Conservation (phyloP, 306 rosid genomes). For the Prunus davidiana region DNA sequence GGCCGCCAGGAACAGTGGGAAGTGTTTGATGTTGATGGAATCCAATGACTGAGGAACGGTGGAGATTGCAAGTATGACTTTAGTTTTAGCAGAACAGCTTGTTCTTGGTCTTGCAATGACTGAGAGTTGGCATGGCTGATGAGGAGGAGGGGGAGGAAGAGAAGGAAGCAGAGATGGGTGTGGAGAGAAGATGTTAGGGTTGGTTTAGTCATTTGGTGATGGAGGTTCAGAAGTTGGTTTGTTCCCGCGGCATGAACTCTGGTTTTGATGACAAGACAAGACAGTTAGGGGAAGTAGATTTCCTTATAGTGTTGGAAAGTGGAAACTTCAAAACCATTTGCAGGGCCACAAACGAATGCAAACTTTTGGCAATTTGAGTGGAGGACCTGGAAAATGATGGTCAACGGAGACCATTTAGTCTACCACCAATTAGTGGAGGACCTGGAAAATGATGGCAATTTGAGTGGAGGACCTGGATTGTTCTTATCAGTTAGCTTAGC, state of each 20-base stretch:
- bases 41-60: conserved; percentile 46
- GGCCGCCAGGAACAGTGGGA: conserved; percentile 52
- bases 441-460: too few species aligned
- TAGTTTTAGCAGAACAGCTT: conserved; percentile 34
- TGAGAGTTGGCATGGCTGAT: conserved; percentile 32
- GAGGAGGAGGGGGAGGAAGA: conserved; percentile 21
- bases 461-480: too few species aligned
- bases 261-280: background rate
- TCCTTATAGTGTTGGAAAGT: background rate
- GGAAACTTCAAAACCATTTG: too few species aligned
- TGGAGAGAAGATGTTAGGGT: conserved; percentile 1
- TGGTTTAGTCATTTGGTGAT: conserved; percentile 26
- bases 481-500: too few species aligned
- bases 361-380: too few species aligned
- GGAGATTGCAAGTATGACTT: conserved; percentile 45
- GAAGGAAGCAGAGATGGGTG: conserved; percentile 9
- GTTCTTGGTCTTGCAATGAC: conserved; percentile 42
- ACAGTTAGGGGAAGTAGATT: too few species aligned
- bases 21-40: conserved; percentile 24
- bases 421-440: too few species aligned
- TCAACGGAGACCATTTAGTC: too few species aligned
- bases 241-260: background rate
- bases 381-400: too few species aligned
- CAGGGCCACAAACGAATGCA: too few species aligned
- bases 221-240: background rate